phyloP scores from a whole-genome alignment of 2,329 filamentous ascomycete genomes.

The Byssochlamys sp. region DNA sequence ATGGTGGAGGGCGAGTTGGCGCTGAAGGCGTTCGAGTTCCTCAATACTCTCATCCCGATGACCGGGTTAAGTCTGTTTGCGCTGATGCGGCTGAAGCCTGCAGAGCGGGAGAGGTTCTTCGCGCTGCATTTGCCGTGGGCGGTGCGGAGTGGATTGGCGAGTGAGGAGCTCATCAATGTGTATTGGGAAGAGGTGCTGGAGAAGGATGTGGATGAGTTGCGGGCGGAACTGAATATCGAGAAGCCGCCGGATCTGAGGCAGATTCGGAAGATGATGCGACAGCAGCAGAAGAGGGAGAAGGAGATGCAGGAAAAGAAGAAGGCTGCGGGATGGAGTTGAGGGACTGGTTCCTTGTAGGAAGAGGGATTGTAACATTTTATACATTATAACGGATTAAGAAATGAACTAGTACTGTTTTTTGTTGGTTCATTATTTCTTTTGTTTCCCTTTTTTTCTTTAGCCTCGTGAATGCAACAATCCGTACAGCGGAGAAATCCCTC shows the following conservation, averaged over 20 bases:
- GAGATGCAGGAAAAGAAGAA: conserved; percentile 28
- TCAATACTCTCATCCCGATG: conserved; percentile 91
- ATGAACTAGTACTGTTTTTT: neutral
- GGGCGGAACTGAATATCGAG: conserved; percentile 70
- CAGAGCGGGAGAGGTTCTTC: conserved; percentile 58
- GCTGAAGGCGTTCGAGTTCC: conserved; percentile 95
- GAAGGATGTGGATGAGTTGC: conserved; percentile 67
- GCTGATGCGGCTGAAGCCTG: conserved; percentile 52
- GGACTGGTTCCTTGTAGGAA: neutral
- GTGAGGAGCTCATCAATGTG: conserved; percentile 80
- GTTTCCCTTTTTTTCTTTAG: neutral
- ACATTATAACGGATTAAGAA: neutral
- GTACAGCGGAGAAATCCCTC: neutral
- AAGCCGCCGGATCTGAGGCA: conserved; percentile 74
- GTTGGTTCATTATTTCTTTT: neutral
- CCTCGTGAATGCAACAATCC: too few relatives aligned
- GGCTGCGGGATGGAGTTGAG: neutral
- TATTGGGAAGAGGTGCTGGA: conserved; percentile 96
- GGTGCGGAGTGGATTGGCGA: conserved; percentile 64
- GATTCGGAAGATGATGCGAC: conserved; percentile 61
- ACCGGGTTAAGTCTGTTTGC: conserved; percentile 77
- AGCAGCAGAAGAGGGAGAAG: conserved; percentile 58
- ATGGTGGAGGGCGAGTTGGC: conserved; percentile 93
- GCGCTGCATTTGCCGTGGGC: conserved; percentile 72
- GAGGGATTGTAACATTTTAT: neutral